These are phyloP conservation scores for Brettanomyces naardenensis DNA, from an alignment of 805 yeast genomes.

Conservation along the genomic window DNA sequence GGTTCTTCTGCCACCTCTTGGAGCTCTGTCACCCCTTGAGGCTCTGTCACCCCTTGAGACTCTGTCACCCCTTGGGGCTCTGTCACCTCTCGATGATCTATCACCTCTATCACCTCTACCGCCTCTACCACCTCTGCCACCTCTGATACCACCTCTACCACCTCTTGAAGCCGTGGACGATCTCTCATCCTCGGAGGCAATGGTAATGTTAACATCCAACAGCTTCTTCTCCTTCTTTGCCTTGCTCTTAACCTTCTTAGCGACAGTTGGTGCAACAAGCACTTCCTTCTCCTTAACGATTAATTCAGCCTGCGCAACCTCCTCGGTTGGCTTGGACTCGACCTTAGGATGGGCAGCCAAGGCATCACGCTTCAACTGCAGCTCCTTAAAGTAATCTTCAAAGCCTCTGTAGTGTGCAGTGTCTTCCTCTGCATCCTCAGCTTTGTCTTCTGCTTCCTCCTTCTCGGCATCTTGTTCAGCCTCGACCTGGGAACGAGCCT, in stretches of 20 bases:
- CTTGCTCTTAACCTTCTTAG: constrained; percentile 66
- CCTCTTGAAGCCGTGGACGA: constrained; percentile 21
- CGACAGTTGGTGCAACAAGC: constrained; percentile 49
- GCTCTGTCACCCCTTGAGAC: constrained; percentile 7
- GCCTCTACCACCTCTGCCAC: constrained; percentile 4
- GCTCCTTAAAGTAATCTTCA: constrained; percentile 79
- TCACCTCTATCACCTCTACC: constrained; percentile 15
- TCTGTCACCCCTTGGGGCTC: constrained; percentile 10
- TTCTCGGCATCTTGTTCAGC: constrained; percentile 55
- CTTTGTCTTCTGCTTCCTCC: constrained; percentile 31
- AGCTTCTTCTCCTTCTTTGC: constrained; percentile 73
- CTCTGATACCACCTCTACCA: constrained; percentile 13
- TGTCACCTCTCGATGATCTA: constrained; percentile 11
- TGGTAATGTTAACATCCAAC: constrained; percentile 67
- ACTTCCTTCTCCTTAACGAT: constrained; percentile 59
- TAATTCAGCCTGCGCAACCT: constrained; percentile 47
- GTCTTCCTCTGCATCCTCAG: constrained; percentile 33
- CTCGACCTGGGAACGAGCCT: constrained; percentile 39
- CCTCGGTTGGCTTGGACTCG: constrained; percentile 28
- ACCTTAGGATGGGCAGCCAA: constrained; percentile 23
- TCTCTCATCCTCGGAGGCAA: constrained; percentile 36
- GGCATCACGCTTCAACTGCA: constrained; percentile 36
- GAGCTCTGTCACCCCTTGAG: constrained; percentile 13
- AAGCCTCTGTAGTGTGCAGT: constrained; percentile 60
- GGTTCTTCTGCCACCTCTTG: constrained; percentile 16